Conservation (phyloP, 495 filamentous ascomycete species). For the Aspergillus conjunctus region DNA sequence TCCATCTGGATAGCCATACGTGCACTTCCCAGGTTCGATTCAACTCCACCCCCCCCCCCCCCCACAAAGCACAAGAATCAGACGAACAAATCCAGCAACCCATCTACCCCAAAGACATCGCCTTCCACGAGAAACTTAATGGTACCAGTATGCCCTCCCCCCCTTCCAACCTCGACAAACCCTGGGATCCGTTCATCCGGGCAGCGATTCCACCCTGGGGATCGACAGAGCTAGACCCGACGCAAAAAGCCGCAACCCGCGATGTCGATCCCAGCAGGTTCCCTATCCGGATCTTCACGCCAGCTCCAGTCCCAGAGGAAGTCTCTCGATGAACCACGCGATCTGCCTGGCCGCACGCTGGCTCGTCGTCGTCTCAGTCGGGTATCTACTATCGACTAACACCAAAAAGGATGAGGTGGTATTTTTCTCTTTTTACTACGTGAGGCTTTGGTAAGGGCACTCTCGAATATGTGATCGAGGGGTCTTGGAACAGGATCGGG, state of each 20-base stretch:
- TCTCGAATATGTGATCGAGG: no score
- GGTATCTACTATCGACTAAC: no score
- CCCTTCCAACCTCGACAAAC: not conserved
- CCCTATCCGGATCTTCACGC: constrained; percentile 2
- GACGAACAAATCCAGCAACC: constrained; percentile 9
- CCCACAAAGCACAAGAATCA: not conserved
- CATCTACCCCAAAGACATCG: constrained; percentile 3
- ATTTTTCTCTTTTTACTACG: no score
- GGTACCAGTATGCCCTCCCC: not conserved
- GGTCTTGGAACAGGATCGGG: no score
- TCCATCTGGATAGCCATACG: not conserved
- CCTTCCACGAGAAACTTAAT: constrained; percentile 6
- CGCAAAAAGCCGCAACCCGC: not conserved
- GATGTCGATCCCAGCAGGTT: not conserved
- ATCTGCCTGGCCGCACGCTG: no score
- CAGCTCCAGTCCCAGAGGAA: not conserved
- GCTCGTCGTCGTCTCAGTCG: no score
- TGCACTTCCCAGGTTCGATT: not conserved
- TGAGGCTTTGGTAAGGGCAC: no score
- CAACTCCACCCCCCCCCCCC: not conserved
- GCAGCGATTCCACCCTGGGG: not conserved
- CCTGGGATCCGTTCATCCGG: not conserved
- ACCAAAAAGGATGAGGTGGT: no score
- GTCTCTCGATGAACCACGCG: not conserved
- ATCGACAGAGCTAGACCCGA: not conserved